Percentiles rank a stretch among this genome's conserved stretches.
Evolutionary conservation across 345 rosid genomes (phyloP).

Genomic region (Rhizophora apiculata): DNA sequence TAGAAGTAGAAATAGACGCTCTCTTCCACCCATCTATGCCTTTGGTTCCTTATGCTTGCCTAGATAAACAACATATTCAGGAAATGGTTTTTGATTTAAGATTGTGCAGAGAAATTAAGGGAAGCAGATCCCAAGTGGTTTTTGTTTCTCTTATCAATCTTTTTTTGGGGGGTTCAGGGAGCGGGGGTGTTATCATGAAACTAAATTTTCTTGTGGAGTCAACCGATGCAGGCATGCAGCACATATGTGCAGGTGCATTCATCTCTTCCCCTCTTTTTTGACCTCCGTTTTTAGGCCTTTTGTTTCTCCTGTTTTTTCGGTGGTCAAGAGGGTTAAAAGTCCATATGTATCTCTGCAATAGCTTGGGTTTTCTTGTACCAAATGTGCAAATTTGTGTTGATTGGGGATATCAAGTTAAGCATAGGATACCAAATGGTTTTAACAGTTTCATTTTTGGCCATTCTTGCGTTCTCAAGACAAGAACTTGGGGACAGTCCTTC

Average conservation of each 20-base stretch:
- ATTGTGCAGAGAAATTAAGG: conserved; percentile 7
- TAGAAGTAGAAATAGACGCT: conserved; percentile 66
- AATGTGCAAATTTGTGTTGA: not conserved
- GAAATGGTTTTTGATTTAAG: not conserved
- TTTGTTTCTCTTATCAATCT: conserved; percentile 7
- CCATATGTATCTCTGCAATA: conserved; percentile 1
- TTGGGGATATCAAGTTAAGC: conserved; percentile 1
- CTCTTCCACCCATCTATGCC: conserved; percentile 64
- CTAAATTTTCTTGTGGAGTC: conserved; percentile 15
- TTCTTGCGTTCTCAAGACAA: conserved; percentile 1
- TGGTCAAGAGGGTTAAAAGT: not conserved
- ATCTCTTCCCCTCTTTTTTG: conserved; percentile 1
- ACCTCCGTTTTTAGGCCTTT: not conserved
- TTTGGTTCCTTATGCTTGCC: conserved; percentile 41
- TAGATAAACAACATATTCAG: conserved; percentile 13
- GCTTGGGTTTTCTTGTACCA: not conserved
- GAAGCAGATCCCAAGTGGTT: not conserved
- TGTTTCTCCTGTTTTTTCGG: too few relatives aligned
- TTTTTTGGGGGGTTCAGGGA: not conserved
- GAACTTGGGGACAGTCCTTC: conserved; percentile 3
- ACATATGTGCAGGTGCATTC: conserved; percentile 22
- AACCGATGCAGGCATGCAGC: conserved; percentile 18
- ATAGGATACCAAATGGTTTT: not conserved
- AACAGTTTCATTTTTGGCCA: not conserved
- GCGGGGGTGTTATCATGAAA: conserved; percentile 6